A percentile compares a stretch with the other conserved stretches of the same genome.
Conservation (phyloP, 768 basidiomycete species). For the Russula foetens region DNA sequence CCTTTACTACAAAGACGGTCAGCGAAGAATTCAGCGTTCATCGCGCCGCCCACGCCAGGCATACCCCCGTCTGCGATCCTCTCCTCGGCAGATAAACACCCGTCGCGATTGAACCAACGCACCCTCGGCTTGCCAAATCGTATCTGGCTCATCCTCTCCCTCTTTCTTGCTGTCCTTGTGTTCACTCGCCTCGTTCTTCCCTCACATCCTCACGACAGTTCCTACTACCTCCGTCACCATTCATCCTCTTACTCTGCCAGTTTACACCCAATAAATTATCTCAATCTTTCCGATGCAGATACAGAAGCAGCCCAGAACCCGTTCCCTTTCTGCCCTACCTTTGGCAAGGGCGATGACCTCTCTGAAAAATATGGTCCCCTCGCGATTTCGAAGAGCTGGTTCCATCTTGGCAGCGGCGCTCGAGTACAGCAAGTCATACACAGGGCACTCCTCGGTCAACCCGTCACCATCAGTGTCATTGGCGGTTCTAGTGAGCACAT, state of each 20-base stretch:
- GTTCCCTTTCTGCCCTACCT: slow-evolving; percentile 87
- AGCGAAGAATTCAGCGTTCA: slow-evolving; percentile 47
- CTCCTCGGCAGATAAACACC: slow-evolving; percentile 36
- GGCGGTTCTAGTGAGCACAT: slow-evolving; percentile 72
- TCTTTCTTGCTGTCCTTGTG: slow-evolving; percentile 46
- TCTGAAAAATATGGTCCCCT: slow-evolving; percentile 72
- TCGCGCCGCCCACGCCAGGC: slow-evolving; percentile 38
- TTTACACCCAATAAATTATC: slow-evolving; percentile 71
- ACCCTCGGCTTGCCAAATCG: slow-evolving; percentile 57
- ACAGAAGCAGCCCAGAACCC: slow-evolving; percentile 52
- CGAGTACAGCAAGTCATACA: slow-evolving; percentile 76
- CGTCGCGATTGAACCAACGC: slow-evolving; percentile 47
- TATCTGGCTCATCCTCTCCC: slow-evolving; percentile 52
- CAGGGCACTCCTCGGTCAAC: slow-evolving; percentile 75
- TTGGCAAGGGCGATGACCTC: slow-evolving; percentile 74
- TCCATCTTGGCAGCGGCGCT: slow-evolving; percentile 75
- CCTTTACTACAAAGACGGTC: slow-evolving; percentile 51
- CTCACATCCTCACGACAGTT: slow-evolving; percentile 20
- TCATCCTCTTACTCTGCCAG: slow-evolving; percentile 28
- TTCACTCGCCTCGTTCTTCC: slow-evolving; percentile 52
- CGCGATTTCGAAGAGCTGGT: slow-evolving; percentile 60
- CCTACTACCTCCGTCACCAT: slow-evolving; percentile 23
- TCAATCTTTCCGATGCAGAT: slow-evolving; percentile 43
- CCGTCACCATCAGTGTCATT: slow-evolving; percentile 82
- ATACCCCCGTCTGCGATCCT: slow-evolving; percentile 34